Percentiles rank a stretch among this genome's conserved stretches.
Conservation (phyloP, 306 rosid species). For the Dryas drummondii region DNA sequence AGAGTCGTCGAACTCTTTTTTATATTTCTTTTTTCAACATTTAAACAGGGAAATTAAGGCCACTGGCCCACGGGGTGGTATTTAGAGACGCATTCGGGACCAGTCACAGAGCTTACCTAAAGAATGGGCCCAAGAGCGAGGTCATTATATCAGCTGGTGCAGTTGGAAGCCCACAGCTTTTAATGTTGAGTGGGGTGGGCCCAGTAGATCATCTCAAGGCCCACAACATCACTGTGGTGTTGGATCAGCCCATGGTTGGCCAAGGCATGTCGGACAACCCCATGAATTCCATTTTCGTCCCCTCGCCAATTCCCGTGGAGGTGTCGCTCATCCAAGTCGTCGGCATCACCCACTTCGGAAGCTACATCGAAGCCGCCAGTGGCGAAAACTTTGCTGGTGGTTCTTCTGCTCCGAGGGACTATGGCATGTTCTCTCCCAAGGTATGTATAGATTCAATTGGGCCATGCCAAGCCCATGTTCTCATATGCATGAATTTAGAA, state of each 20-base stretch:
- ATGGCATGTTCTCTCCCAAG: slow-evolving; percentile 68
- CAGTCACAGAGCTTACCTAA: slow-evolving; percentile 48
- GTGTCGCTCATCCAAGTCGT: slow-evolving; percentile 55
- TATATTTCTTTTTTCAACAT: neutral
- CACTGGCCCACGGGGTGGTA: slow-evolving; percentile 54
- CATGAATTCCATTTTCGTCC: slow-evolving; percentile 61
- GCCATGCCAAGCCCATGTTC: too few relatives aligned
- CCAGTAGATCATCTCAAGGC: slow-evolving; percentile 42
- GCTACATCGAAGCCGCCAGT: slow-evolving; percentile 73
- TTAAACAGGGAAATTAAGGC: slow-evolving; percentile 42
- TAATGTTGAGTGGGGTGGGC: slow-evolving; percentile 71
- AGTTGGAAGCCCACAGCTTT: slow-evolving; percentile 78
- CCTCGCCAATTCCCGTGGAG: slow-evolving; percentile 64
- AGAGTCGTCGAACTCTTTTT: neutral
- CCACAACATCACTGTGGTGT: slow-evolving; percentile 41
- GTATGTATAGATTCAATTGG: slow-evolving; percentile 20
- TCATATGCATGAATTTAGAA: too few relatives aligned
- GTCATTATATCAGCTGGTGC: slow-evolving; percentile 66
- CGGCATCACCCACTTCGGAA: slow-evolving; percentile 46
- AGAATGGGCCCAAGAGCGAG: slow-evolving; percentile 34
- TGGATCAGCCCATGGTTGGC: slow-evolving; percentile 60
- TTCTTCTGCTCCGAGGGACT: slow-evolving; percentile 42
- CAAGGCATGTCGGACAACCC: slow-evolving; percentile 71
- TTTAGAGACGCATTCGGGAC: slow-evolving; percentile 45
- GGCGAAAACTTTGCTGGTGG: slow-evolving; percentile 59